These are phyloP conservation scores for Macrophomina pseudophaseolina DNA, from an alignment of 2,329 filamentous ascomycete genomes.

Conservation along the genomic window DNA sequence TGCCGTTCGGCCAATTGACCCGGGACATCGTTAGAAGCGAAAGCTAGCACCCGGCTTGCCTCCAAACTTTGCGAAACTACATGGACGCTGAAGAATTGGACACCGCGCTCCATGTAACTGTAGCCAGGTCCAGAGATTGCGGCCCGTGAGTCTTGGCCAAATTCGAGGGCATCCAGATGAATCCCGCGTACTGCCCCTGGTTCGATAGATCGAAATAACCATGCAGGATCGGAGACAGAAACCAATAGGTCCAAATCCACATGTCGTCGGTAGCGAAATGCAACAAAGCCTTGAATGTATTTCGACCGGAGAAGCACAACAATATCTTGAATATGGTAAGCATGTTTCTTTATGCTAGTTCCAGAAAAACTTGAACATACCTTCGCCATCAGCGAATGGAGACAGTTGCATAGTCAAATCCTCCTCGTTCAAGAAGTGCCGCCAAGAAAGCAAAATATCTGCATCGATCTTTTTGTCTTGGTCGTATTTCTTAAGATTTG, in stretches of 20 bases:
- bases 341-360: not conserved
- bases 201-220: not conserved
- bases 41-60: conserved; percentile 33
- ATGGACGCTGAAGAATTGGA: conserved; percentile 38
- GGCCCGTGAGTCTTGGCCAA: conserved; percentile 24
- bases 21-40: conserved; percentile 24
- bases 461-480: conserved; percentile 33
- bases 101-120: conserved; percentile 30
- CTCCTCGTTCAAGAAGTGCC: conserved; percentile 60
- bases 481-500: conserved; percentile 35
- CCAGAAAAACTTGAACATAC: conserved; percentile 31
- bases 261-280: conserved; percentile 36
- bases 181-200: not conserved
- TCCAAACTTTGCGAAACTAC: conserved; percentile 35
- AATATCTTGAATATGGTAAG: conserved; percentile 31
- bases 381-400: conserved; percentile 36
- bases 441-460: conserved; percentile 52
- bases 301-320: conserved; percentile 41
- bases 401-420: conserved; percentile 56
- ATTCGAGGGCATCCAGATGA: conserved; percentile 31
- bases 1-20: not conserved
- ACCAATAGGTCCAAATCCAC: conserved; percentile 17
- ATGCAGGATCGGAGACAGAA: conserved; percentile 37
- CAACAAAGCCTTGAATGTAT: conserved; percentile 38
- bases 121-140: conserved; percentile 25